Conservation (phyloP, 1,284 basidiomycete genomes). For the Cutaneotrichosporon curvatum region DNA sequence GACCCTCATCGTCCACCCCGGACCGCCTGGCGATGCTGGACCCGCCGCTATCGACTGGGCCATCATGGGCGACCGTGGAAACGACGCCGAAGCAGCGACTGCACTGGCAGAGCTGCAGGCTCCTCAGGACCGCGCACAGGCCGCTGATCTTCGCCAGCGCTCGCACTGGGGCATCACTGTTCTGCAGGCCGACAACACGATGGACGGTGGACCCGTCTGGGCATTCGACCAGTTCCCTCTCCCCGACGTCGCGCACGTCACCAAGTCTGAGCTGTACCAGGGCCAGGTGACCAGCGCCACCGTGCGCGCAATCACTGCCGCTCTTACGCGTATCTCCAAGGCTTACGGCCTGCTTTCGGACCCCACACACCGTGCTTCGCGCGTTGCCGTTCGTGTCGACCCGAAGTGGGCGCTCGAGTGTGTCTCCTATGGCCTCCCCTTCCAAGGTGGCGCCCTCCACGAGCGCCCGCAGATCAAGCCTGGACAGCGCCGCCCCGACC, state of each 20-base stretch:
- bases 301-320: constrained; percentile 40
- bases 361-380: constrained; percentile 8
- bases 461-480: constrained; percentile 46
- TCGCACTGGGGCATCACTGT: constrained; percentile 48
- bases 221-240: constrained; percentile 49
- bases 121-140: constrained; percentile 16
- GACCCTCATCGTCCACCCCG: constrained; percentile 50
- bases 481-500: constrained; percentile 37
- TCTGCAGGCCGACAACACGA: constrained; percentile 47
- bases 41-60: constrained; percentile 50
- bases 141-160: constrained; percentile 21
- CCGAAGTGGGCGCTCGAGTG: constrained; percentile 26
- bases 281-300: constrained; percentile 44
- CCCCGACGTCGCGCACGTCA: constrained; percentile 29
- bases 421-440: constrained; percentile 33
- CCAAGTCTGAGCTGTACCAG: constrained; percentile 48
- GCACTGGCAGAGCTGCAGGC: constrained; percentile 34
- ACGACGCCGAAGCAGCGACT: constrained; percentile 28
- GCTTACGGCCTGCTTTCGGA: constrained; percentile 8
- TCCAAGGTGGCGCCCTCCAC: constrained; percentile 42
- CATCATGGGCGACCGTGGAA: constrained; percentile 47
- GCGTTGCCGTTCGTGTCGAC: constrained; percentile 9
- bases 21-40: constrained; percentile 49
- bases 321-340: constrained; percentile 40
- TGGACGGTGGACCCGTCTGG: constrained; percentile 50